A percentile compares a stretch with the other conserved stretches of the same genome.
Evolutionary conservation across 441 rosid genomes (phyloP).

Genomic region (Jatropha podagrica): DNA sequence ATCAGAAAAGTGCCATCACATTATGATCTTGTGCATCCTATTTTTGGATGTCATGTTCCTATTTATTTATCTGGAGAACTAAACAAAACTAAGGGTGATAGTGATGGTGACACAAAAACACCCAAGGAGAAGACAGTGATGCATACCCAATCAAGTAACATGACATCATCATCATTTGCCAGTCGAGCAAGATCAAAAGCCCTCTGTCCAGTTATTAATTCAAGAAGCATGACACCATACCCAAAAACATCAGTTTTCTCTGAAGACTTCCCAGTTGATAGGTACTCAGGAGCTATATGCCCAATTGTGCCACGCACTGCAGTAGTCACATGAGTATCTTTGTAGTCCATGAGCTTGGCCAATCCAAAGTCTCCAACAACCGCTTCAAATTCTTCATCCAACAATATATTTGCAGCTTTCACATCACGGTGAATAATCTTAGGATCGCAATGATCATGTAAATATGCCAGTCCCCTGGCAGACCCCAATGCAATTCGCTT

Average conservation of each 20-base stretch:
- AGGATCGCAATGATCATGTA: constrained; percentile 78
- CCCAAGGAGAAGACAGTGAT: background rate
- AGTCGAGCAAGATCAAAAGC: constrained; percentile 69
- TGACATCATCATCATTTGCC: constrained; percentile 57
- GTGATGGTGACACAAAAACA: background rate
- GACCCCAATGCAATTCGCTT: constrained; percentile 62
- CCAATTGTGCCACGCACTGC: constrained; percentile 75
- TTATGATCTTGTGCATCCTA: background rate
- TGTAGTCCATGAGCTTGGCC: constrained; percentile 60
- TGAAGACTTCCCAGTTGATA: constrained; percentile 61
- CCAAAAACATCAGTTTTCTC: constrained; percentile 77
- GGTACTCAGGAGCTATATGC: constrained; percentile 73
- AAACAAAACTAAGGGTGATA: background rate
- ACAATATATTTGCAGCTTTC: constrained; percentile 72
- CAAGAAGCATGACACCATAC: constrained; percentile 76
- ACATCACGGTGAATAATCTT: constrained; percentile 84
- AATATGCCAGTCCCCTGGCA: constrained; percentile 69
- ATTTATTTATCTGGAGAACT: background rate
- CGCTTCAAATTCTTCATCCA: constrained; percentile 73
- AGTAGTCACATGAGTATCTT: constrained; percentile 61
- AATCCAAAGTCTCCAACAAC: constrained; percentile 78
- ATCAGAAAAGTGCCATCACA: background rate
- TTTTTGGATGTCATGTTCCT: background rate
- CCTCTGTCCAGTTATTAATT: constrained; percentile 70
- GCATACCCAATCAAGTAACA: constrained; percentile 72